Evolutionary conservation across 2,329 filamentous ascomycete species (phyloP), one percentile per base, ranked within the genome.

Genomic region (Xylariales sp.): DNA sequence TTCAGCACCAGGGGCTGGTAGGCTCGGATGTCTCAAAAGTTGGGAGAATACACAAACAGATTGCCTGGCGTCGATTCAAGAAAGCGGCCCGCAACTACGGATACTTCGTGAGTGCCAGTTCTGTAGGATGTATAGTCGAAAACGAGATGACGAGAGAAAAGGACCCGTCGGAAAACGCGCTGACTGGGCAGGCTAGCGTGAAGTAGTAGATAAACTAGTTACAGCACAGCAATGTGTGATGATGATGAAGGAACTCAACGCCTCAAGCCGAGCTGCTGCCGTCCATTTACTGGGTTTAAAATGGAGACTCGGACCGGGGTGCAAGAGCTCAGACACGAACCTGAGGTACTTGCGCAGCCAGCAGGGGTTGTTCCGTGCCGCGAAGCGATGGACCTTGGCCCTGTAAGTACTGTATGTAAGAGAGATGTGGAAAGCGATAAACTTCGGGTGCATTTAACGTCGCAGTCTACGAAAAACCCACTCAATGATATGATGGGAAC

Each of bases 331-430:
- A 52, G 46, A 47, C 43, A 43, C 43, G n/a, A 42, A 42, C 44
- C 35, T 38, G 35, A 38, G 35, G 35, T 38, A 38, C 35, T 38
- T 38, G 17, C 23, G 17, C 27, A 18, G 28, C 27, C 50, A 50
- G 49, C 47, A 49, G 42, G 41, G 43, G 43, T 35, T 46, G 44
- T 47, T 42, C 47, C 44, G 46, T 49, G 46, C 46, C 41, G 42
- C 28, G 25, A 37, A 29, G 38, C 35, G 33, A 46, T 8, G 41
- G 36, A 32, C 39, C 40, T n/a, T n/a, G n/a, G n/a, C n/a, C n/a
- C n/a, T n/a, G n/a, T n/a, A n/a, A n/a, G n/a, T n/a, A n/a, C n/a
- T n/a, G n/a, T n/a, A n/a, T n/a, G n/a, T n/a, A n/a, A n/a, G n/a
- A n/a, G n/a, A n/a, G n/a, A n/a, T n/a, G n/a, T n/a, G n/a, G n/a